Percentiles rank a stretch among this genome's conserved stretches.
phyloP scores from a whole-genome alignment of 495 filamentous ascomycete genomes.

The Aspergillus sparsus region DNA sequence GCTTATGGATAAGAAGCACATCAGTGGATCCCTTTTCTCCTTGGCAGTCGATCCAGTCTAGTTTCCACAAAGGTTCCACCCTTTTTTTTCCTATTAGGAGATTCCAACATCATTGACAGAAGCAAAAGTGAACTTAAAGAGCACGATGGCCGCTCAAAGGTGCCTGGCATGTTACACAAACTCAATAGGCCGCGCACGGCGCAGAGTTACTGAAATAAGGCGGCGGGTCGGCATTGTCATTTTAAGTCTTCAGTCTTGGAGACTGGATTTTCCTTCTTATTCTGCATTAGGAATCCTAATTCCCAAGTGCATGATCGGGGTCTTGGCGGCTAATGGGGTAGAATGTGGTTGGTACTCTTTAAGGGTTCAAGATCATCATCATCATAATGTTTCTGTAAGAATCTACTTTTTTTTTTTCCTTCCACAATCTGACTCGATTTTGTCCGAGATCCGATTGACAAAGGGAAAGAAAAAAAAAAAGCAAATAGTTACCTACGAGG shows the following conservation, averaged over 20 bases:
- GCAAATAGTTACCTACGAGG: background rate
- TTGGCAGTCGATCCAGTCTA: slow-evolving; percentile 19
- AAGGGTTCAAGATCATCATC: slow-evolving; percentile 5
- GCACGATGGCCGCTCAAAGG: background rate
- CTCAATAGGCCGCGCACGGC: slow-evolving; percentile 12
- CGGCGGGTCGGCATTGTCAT: background rate
- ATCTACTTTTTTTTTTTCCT: background rate
- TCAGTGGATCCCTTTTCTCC: slow-evolving; percentile 16
- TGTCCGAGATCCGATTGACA: background rate
- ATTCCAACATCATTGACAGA: background rate
- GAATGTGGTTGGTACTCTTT: background rate
- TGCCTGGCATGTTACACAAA: slow-evolving; percentile 11
- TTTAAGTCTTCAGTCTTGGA: background rate
- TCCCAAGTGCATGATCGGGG: slow-evolving; percentile 3
- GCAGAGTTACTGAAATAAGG: slow-evolving; percentile 4
- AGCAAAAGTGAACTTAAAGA: background rate
- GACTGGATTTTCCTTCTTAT: background rate
- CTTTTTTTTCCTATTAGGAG: background rate
- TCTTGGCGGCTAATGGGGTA: slow-evolving; percentile 1
- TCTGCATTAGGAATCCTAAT: slow-evolving; percentile 8
- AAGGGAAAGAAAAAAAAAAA: slow-evolving; percentile 1
- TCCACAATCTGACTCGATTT: background rate
- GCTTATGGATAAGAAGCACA: slow-evolving; percentile 20
- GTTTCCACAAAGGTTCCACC: background rate
- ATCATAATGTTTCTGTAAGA: background rate